Base-by-base conservation (phyloP, 1,284 basidiomycete genomes). In the Kwoniella shivajii region DNA sequence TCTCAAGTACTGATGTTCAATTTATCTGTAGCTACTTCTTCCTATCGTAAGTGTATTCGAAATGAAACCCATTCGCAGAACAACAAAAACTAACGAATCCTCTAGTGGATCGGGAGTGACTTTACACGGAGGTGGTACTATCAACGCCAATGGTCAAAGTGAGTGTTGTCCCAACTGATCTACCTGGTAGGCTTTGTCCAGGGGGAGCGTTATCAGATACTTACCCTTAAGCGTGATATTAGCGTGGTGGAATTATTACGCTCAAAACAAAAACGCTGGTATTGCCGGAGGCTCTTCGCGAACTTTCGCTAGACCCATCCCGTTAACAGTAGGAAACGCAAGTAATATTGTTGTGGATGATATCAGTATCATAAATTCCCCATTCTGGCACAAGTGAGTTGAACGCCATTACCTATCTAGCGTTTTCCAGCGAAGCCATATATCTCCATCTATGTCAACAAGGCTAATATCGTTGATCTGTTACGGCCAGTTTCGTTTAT, bases 221-320 rank as follows among this genome's bases (percentile, higher is more conserved):
- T n/a, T n/a, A n/a, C n/a, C n/a, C n/a, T n/a, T n/a, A n/a, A n/a
- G n/a, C n/a, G n/a, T n/a, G n/a, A 42, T 49, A 16, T 13, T 50
- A 59, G 60, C 53, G 24, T 65, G 58, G 60, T 66, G 61, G 67
- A 55, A 82, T 61, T 77, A 68, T 4, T 63, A 48, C 20, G 49
- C 59, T 14, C 51, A 60, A 27, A 55, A 50, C 46, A 50, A 75
- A 67, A 71, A 76, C 52, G 53, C 70, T 1, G 80, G 80, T n/a
- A 78, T 78, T 16, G 80, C 80, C 0, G 80, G 80, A 1, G 79
- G 79, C 13, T 79, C 78, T 10, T 79, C 79, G 5, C 71, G 81
- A 2, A 79, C 81, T 1, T 82, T 87, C 41, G 79, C 84, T 11
- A 82, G 85, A 3, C 85, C 85, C 0, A 82, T 87, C 50, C 83